Base-by-base conservation (phyloP, 2,329 filamentous ascomycete species). In the Neonectria sp. region DNA sequence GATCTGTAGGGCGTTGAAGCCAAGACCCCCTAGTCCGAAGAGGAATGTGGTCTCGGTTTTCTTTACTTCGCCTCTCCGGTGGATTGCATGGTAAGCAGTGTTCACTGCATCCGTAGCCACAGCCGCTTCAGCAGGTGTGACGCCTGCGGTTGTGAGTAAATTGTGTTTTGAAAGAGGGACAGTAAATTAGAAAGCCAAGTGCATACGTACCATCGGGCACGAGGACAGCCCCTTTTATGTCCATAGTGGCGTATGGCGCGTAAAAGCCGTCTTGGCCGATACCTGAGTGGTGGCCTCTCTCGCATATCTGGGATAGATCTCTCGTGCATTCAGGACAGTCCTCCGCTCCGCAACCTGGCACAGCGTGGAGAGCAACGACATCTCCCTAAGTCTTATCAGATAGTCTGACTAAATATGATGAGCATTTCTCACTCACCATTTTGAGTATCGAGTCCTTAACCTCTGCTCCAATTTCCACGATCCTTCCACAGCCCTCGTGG, bases 181-280 rank as follows among this genome's bases (percentile, higher is more conserved):
- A 21, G 43, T 7, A 27, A 6, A 21, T 24, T 3, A 15, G 12
- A 31, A 4, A 9, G 13, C 15, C 3, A 5, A n/a, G 35, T 17
- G 11, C n/a, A 15, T 13, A 46, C 37, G 17, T 40, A 65, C 68
- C 64, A 4, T 58, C n/a, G 0, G 71, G 71, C 4, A 73, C 71
- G 3, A 65, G 70, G 2, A 73, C 70, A 1, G 58, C 63, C 5
- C 60, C 68, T n/a, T 65, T 15, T 8, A 72, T 68, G 40, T 79
- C 74, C 0, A 80, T 71, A 0, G 73, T 75, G 0, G 81, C 79
- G 45, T 80, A 84, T 0, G 82, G 80, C 1, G 83, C 81, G 51
- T 81, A 83, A 43, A 82, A 82, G 0, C 83, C 83, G 33, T 84
- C 79, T 55, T 83, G 81, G 0, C 83, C 82, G 24, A 85, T 83